These are phyloP conservation scores for Blastobotrys buckinghamii DNA, from an alignment of 1,139 yeast genomes.

Conservation along the genomic window DNA sequence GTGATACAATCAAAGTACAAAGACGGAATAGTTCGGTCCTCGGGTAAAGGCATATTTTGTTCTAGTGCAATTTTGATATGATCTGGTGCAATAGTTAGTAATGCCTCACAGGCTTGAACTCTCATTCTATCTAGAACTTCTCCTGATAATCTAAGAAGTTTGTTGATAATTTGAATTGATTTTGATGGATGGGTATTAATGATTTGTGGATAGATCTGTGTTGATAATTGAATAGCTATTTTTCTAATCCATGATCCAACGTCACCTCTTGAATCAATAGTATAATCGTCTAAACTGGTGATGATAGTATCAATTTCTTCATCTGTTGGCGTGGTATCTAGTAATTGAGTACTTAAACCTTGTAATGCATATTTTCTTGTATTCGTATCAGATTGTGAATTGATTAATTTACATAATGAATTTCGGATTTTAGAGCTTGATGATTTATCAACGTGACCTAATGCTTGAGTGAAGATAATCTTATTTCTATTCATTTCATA, in stretches of 20 bases:
- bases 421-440: background rate
- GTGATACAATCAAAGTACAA: conserved; percentile 15
- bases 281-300: conserved; percentile 31
- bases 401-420: background rate
- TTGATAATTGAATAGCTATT: conserved; percentile 37
- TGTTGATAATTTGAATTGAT: conserved; percentile 25
- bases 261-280: conserved; percentile 37
- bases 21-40: conserved; percentile 11
- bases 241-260: conserved; percentile 63
- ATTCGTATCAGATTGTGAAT: background rate
- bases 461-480: background rate
- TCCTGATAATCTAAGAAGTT: conserved; percentile 50
- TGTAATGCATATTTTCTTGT: conserved; percentile 15
- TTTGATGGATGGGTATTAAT: conserved; percentile 1
- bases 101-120: conserved; percentile 1
- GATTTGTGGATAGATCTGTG: background rate
- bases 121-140: conserved; percentile 45
- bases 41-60: conserved; percentile 9
- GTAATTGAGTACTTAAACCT: conserved; percentile 9
- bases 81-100: background rate
- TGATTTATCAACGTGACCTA: background rate
- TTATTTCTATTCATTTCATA: background rate
- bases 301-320: conserved; percentile 14
- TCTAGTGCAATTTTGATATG: background rate
- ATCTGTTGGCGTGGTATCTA: background rate